These are phyloP conservation scores for Zasmidium angulare DNA, from an alignment of 2,329 filamentous ascomycete genomes.

Conservation along the genomic window DNA sequence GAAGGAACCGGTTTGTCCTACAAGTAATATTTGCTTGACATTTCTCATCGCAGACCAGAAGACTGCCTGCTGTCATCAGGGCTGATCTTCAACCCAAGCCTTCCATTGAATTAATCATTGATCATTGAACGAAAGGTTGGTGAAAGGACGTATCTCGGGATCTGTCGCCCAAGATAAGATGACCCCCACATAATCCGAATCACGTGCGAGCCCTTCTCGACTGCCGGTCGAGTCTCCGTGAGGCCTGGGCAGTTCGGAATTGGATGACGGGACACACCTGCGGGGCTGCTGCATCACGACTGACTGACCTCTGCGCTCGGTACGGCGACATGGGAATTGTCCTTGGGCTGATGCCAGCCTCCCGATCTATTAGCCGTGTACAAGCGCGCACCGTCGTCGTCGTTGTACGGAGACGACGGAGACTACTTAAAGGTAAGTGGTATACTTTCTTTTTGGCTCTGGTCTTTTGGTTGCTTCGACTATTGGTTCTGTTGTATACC, in stretches of 20 bases:
- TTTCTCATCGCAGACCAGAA: too few species aligned
- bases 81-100: too few species aligned
- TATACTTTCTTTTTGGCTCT: background rate
- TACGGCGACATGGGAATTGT: slow-evolving; percentile 19
- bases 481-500: background rate
- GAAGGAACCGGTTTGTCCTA: too few species aligned
- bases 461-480: too few species aligned
- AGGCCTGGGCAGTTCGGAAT: background rate
- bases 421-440: slow-evolving; percentile 17
- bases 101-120: too few species aligned
- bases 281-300: slow-evolving; percentile 11
- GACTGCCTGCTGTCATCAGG: too few species aligned
- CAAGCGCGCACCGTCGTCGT: slow-evolving; percentile 11
- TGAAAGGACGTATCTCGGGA: background rate
- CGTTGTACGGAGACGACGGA: too few species aligned
- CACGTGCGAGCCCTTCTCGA: background rate
- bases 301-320: slow-evolving; percentile 8
- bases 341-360: slow-evolving; percentile 10
- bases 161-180: too few species aligned
- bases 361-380: slow-evolving; percentile 20
- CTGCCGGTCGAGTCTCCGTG: background rate
- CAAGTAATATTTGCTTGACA: too few species aligned
- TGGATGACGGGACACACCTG: background rate
- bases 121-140: too few species aligned
- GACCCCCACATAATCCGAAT: too few species aligned